phyloP scores from a whole-genome alignment of 352 stramenopile species.

The Thalassiosira delicatula region DNA sequence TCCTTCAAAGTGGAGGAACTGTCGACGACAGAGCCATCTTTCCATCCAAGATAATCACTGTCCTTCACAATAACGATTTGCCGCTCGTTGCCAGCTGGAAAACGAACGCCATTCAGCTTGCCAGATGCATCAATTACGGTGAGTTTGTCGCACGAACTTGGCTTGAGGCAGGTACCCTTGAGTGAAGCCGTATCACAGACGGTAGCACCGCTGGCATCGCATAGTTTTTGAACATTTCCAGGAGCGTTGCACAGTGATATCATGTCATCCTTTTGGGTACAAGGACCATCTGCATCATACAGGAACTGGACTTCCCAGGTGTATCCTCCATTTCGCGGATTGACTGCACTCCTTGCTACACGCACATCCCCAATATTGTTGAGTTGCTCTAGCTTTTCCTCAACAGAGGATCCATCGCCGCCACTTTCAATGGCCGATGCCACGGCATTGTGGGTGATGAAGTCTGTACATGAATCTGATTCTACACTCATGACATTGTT shows the following conservation, averaged over 20 bases:
- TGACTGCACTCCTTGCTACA: slow-evolving; percentile 88
- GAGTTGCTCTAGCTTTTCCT: slow-evolving; percentile 95
- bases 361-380: slow-evolving; percentile 92
- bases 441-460: slow-evolving; percentile 92
- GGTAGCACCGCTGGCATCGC: slow-evolving; percentile 42
- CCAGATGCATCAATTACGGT: slow-evolving; percentile 68
- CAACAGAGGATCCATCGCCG: slow-evolving; percentile 89
- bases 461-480: slow-evolving; percentile 78
- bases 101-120: slow-evolving; percentile 41
- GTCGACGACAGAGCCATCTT: slow-evolving; percentile 62
- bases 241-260: slow-evolving; percentile 90
- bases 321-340: slow-evolving; percentile 91
- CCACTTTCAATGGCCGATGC: slow-evolving; percentile 89
- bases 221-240: slow-evolving; percentile 90
- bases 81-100: slow-evolving; percentile 64
- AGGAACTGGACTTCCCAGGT: slow-evolving; percentile 95
- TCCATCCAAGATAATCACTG: slow-evolving; percentile 68
- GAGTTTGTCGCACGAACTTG: slow-evolving; percentile 61
- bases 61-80: slow-evolving; percentile 72
- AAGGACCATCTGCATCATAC: slow-evolving; percentile 86
- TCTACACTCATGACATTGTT: slow-evolving; percentile 73
- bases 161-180: slow-evolving; percentile 63
- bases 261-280: slow-evolving; percentile 82
- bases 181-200: slow-evolving; percentile 59
- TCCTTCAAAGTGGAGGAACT: slow-evolving; percentile 49